Percentiles rank a stretch among this genome's conserved stretches.
These are phyloP conservation scores for Hemileia vastatrix DNA, from an alignment of 1,284 basidiomycete species.

Conservation along the genomic window DNA sequence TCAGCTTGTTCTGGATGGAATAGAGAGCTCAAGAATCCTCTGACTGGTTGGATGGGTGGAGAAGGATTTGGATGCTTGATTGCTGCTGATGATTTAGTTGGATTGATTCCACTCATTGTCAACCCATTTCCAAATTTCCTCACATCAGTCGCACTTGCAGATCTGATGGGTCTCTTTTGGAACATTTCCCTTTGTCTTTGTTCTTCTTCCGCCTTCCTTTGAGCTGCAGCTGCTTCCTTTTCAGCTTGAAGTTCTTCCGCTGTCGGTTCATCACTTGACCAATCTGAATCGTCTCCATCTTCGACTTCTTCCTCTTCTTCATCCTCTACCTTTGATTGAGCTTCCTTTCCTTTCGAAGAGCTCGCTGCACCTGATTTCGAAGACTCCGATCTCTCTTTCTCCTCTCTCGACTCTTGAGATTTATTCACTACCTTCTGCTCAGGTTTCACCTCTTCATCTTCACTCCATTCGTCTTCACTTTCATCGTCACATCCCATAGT, in stretches of 20 bases:
- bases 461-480: slow-evolving; percentile 29
- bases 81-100: background rate
- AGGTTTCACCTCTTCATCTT: slow-evolving; percentile 28
- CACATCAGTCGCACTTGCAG: slow-evolving; percentile 38
- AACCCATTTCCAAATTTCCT: slow-evolving; percentile 14
- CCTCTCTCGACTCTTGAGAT: background rate
- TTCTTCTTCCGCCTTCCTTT: slow-evolving; percentile 56
- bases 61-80: background rate
- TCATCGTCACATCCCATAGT: slow-evolving; percentile 38
- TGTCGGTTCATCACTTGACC: slow-evolving; percentile 43
- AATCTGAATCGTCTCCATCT: slow-evolving; percentile 38
- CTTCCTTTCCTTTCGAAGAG: slow-evolving; percentile 19
- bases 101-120: background rate
- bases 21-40: slow-evolving; percentile 38
- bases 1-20: slow-evolving; percentile 38
- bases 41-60: slow-evolving; percentile 24
- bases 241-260: slow-evolving; percentile 41
- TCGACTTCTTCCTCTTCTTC: slow-evolving; percentile 26
- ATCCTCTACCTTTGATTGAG: slow-evolving; percentile 7
- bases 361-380: background rate
- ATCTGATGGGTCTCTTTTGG: slow-evolving; percentile 62
- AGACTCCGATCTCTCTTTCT: background rate
- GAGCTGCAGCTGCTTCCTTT: slow-evolving; percentile 43
- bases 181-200: slow-evolving; percentile 65
- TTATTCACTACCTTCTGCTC: slow-evolving; percentile 6